Base-by-base conservation (phyloP, 768 basidiomycete genomes). In the Lepiota brunneoincarnata region DNA sequence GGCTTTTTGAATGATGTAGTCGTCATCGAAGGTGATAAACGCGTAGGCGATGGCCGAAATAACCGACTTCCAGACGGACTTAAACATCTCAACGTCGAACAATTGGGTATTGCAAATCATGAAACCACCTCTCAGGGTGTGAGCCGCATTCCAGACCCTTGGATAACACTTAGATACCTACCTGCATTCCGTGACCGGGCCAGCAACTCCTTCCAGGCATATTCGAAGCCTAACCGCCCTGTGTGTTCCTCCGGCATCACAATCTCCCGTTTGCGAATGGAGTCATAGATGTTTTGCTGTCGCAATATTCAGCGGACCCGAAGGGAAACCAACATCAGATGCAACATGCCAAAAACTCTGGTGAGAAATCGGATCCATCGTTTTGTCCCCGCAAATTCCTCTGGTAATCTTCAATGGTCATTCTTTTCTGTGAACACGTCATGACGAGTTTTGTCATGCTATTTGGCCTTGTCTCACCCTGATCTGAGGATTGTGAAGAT, bases 181-280 rank as follows among this genome's bases (percentile, higher is more conserved):
- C 93, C 92, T 56, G 92, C 83, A 65, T 84, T 85, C 52, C 85
- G 79, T 41, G 94, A 84, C 28, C 97, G 82, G 28, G 86, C 71
- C 35, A 98, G 78, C 9, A 99, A 75, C 61, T 98, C 94, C 67
- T 97, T 98, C 97, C 97, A 99, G 15, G 97, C 96, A 67, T 96
- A 97, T 61, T 98, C 97, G 66, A 99, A 99, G 7, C 97, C 97
- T 41, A 96, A 80, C 64, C 93, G 92, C 1, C 96, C 97, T 7
- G 87, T 90, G 63, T 99, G 97, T 62, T 99, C 97, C 69, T 98
- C 94, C 0, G 97, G 96, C 85, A 99, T 89, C 46, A 98, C 80
- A 51, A 99, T 98, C 72, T 99, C 97, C 39, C 86, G 78, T 70
- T 90, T 94, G 49, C 90, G 84, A 63, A 99, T 97, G 1, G 91